phyloP scores from a whole-genome alignment of 2,329 filamentous ascomycete species.

The Pseudopyricularia javanii region DNA sequence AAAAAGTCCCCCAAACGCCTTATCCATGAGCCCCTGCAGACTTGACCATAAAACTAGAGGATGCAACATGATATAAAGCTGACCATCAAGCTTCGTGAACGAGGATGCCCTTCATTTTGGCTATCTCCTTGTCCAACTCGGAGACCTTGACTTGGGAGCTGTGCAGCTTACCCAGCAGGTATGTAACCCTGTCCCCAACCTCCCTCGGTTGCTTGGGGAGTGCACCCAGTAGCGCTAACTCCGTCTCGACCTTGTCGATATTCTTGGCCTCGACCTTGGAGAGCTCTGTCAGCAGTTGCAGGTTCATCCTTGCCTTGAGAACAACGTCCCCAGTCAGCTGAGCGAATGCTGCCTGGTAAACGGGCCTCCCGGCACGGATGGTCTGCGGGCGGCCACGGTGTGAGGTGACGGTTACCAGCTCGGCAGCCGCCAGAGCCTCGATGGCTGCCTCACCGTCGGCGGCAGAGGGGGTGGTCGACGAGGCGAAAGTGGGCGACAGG shows the following conservation, averaged over 20 bases:
- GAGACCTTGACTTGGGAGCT: slow-evolving; percentile 64
- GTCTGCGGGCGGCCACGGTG: slow-evolving; percentile 64
- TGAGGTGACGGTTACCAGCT: slow-evolving; percentile 68
- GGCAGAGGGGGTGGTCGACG: slow-evolving; percentile 31
- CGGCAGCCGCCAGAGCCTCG: slow-evolving; percentile 69
- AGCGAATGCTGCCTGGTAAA: slow-evolving; percentile 75
- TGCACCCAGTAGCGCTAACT: slow-evolving; percentile 58
- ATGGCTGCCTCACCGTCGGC: slow-evolving; percentile 62
- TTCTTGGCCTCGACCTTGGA: slow-evolving; percentile 59
- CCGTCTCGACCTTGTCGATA: slow-evolving; percentile 69
- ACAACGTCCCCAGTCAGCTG: slow-evolving; percentile 60
- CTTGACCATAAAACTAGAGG: no score
- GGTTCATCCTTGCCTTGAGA: slow-evolving; percentile 59
- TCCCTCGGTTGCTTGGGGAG: slow-evolving; percentile 61
- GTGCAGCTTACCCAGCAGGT: slow-evolving; percentile 62
- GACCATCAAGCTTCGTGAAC: slow-evolving; percentile 15
- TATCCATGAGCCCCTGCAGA: no score
- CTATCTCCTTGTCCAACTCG: slow-evolving; percentile 61
- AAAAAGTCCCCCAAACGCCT: no score
- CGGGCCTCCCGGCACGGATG: slow-evolving; percentile 72
- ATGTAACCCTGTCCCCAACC: slow-evolving; percentile 53
- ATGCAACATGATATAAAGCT: no score
- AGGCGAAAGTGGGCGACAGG: slow-evolving; percentile 62
- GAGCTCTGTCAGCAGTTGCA: slow-evolving; percentile 56
- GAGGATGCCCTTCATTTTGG: slow-evolving; percentile 58